Base-by-base conservation (phyloP, 2,329 filamentous ascomycete genomes). In the Aspergillus neotritici region DNA sequence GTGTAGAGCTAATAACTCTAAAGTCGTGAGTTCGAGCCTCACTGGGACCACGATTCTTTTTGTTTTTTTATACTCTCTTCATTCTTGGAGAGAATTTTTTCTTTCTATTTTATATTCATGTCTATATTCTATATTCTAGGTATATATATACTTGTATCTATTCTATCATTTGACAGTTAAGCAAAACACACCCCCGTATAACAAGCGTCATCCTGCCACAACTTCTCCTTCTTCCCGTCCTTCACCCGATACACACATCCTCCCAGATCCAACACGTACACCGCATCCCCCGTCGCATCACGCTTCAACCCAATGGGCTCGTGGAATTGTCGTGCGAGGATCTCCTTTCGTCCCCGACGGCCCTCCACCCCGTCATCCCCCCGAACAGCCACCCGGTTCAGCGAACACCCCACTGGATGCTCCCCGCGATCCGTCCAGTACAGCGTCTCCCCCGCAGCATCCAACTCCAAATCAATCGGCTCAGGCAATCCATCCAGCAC, bases 361-460 rank as follows among this genome's bases (percentile, higher is more conserved):
- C 15, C 29, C 21, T 33, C 21, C 9, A 14, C n/a, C 14, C 30
- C 28, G 6, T 25, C 12, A 8, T 15, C 15, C 11, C 49, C 43
- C 41, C 54, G 17, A 30, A 61, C 29, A 2, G 34, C 48, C 2
- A 60, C 62, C 9, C 65, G 57, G 55, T 79, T 78, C 43, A 82
- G 49, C 12, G 69, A 71, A 53, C 78, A 80, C 0, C 78, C 79
- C 3, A 57, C 52, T 0, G 78, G 78, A 1, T 73, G 61, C 46
- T 82, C 79, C 5, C 78, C 79, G 0, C 79, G 66, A 51, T 82
- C 79, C 0, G 78, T 80, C 79, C 78, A 82, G 57, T 77, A 82
- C 25, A 83, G 61, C 2, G 57, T 61, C 31, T 68, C 55, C 2
- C 58, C 54, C 0, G 63, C 57, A 8, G 66, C 63, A 10, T 80